Conservation (phyloP, 768 basidiomycete genomes). For the Chalciporus piperatus region DNA sequence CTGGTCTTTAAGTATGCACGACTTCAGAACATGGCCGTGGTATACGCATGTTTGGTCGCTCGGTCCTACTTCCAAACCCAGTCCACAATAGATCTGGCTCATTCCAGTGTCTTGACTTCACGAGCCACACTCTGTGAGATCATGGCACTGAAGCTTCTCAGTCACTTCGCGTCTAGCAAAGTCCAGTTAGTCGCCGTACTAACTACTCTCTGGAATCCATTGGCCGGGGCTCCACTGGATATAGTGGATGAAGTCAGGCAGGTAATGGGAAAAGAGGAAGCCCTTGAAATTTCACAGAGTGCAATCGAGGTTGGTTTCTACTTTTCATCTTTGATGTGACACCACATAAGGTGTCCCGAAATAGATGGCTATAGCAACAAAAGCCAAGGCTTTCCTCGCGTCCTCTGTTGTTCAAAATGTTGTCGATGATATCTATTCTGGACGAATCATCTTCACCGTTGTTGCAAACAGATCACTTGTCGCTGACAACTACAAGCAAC, state of each 20-base stretch:
- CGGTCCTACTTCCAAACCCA: slow-evolving; percentile 75
- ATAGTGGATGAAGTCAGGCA: slow-evolving; percentile 67
- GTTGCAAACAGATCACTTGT: slow-evolving; percentile 69
- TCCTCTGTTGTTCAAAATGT: slow-evolving; percentile 84
- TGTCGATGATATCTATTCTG: slow-evolving; percentile 83
- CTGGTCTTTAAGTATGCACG: slow-evolving; percentile 76
- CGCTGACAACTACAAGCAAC: slow-evolving; percentile 86
- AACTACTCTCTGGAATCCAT: slow-evolving; percentile 81
- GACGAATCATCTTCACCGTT: slow-evolving; percentile 67
- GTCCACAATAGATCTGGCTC: slow-evolving; percentile 69
- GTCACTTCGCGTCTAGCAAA: slow-evolving; percentile 67
- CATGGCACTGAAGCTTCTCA: slow-evolving; percentile 82
- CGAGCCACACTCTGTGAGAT: slow-evolving; percentile 85
- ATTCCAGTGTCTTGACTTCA: slow-evolving; percentile 66
- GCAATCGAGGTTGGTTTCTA: slow-evolving; percentile 72
- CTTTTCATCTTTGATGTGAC: not conserved
- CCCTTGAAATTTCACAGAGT: slow-evolving; percentile 66
- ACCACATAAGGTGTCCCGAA: not conserved
- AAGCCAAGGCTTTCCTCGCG: slow-evolving; percentile 80
- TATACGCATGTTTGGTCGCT: slow-evolving; percentile 76
- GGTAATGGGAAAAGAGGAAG: slow-evolving; percentile 51
- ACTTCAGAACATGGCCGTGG: slow-evolving; percentile 68
- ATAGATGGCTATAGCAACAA: slow-evolving; percentile 86
- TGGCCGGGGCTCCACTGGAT: slow-evolving; percentile 68
- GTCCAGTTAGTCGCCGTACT: slow-evolving; percentile 76